Evolutionary conservation across 2,329 filamentous ascomycete genomes (phyloP).

Genomic region (Monosporascus sp.): DNA sequence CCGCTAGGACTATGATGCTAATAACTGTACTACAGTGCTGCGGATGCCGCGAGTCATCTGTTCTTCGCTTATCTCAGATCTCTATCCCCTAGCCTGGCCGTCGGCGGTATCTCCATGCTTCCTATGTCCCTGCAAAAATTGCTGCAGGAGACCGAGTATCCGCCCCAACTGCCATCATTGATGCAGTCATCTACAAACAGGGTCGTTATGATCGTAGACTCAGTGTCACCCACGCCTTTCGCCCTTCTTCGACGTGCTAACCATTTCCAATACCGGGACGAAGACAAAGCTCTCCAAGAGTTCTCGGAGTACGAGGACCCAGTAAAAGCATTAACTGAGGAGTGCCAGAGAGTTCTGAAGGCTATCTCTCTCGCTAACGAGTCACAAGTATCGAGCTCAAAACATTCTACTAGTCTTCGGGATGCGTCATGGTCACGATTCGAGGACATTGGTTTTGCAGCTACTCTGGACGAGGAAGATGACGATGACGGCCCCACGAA

Average conservation of each 20-base stretch:
- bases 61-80: constrained; percentile 97
- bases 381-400: constrained; percentile 66
- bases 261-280: constrained; percentile 91
- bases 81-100: constrained; percentile 71
- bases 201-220: constrained; percentile 94
- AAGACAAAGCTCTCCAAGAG: constrained; percentile 75
- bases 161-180: constrained; percentile 71
- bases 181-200: constrained; percentile 78
- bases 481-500: constrained; percentile 54
- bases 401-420: constrained; percentile 66
- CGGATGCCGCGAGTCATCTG: constrained; percentile 91
- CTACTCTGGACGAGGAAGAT: constrained; percentile 65
- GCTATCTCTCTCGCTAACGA: constrained; percentile 87
- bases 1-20: neutral
- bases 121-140: constrained; percentile 89
- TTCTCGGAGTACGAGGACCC: constrained; percentile 90
- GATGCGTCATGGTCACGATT: constrained; percentile 97
- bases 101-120: constrained; percentile 76
- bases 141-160: constrained; percentile 89
- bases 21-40: constrained; percentile 58
- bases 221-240: constrained; percentile 92
- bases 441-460: constrained; percentile 88
- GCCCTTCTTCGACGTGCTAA: constrained; percentile 83
- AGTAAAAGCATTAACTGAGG: constrained; percentile 80
- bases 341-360: constrained; percentile 85